These are phyloP conservation scores for Polychytrium aggregatum DNA, from an alignment of 192 early-diverging fungal species.

Conservation along the genomic window DNA sequence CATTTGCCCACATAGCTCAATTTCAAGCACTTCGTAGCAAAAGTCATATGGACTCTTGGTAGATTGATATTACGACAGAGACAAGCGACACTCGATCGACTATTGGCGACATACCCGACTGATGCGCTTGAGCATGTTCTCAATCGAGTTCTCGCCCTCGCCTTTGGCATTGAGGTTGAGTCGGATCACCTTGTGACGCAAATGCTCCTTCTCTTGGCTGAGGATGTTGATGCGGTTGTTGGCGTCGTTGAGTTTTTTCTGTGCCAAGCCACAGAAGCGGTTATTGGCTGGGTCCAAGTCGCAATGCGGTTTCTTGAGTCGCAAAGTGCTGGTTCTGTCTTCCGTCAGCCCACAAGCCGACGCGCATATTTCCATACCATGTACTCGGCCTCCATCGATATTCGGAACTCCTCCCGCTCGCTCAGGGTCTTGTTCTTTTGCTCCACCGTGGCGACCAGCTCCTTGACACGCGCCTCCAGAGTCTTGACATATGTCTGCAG, in stretches of 20 bases:
- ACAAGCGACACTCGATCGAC: too few relatives aligned
- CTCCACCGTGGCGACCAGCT: constrained; percentile 38
- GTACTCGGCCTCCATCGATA: constrained; percentile 29
- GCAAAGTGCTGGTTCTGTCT: too few relatives aligned
- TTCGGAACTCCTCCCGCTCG: constrained; percentile 33
- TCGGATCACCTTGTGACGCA: constrained; percentile 54
- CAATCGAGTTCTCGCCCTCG: constrained; percentile 47
- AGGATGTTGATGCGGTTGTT: constrained; percentile 26
- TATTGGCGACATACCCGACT: constrained; percentile 23
- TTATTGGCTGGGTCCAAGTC: too few relatives aligned
- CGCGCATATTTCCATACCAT: too few relatives aligned
- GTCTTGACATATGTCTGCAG: constrained; percentile 44
- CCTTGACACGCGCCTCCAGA: constrained; percentile 38
- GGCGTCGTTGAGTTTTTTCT: constrained; percentile 29
- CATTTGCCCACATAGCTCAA: too few relatives aligned
- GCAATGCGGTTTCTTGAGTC: too few relatives aligned
- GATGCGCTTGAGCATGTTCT: constrained; percentile 52
- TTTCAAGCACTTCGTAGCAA: too few relatives aligned
- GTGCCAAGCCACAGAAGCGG: too few relatives aligned
- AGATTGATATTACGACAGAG: too few relatives aligned
- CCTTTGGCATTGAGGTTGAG: constrained; percentile 46
- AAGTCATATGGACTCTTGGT: too few relatives aligned
- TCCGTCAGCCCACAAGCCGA: not conserved
- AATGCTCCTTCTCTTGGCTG: constrained; percentile 44
- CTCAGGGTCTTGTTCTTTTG: constrained; percentile 35